Base-by-base conservation (phyloP, 495 filamentous ascomycete species). In the Poronia punctata region DNA sequence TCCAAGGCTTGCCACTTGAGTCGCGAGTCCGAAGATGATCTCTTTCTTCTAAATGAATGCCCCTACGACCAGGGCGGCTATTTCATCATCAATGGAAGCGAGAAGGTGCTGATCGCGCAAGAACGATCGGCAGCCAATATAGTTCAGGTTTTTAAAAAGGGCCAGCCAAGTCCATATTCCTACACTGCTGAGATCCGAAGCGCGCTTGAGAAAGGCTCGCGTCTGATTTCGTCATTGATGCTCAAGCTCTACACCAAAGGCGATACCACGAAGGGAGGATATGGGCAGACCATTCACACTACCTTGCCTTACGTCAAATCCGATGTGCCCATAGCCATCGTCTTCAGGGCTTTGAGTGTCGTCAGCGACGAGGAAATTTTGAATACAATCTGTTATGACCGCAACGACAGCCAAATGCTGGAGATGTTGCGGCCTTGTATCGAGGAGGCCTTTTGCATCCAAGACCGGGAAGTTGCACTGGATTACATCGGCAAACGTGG, bases 1-100 rank as follows among this genome's bases (percentile, higher is more conserved):
- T 93, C 86, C 3, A 84, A 89, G 55, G 86, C 89, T 49, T 99
- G 92, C 67, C 82, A 87, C 36, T 65, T 99, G 46, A 83, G 82
- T 52, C 79, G 83, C 42, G 72, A 89, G 51, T 74, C 73, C 35
- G 89, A 96, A 44, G 77, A 86, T 37, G 78, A 82, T 12, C 72
- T 97, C 1, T 95, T 90, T 54, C 69, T 79, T 8, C 80, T 86
- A 62, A 90, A 90, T 55, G 92, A 99, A 63, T 99, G 92, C 41
- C 92, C 93, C 0, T 97, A 94, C 60, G 92, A 99, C 55, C 90
- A 92, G 49, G 92, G 92, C 34, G 92, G 92, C 41, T 99, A 99
- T 51, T 99, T 99, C 61, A 83, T 99, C 45, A 97, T 99, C 67
- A 99, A 97, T 65, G 92, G 92, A n/a, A 92, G 86, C 59, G 92